Evolutionary conservation across 164 flowering plant genomes (phyloP), one percentile per base, ranked within the genome.

Genomic region (Stephania japonica): DNA sequence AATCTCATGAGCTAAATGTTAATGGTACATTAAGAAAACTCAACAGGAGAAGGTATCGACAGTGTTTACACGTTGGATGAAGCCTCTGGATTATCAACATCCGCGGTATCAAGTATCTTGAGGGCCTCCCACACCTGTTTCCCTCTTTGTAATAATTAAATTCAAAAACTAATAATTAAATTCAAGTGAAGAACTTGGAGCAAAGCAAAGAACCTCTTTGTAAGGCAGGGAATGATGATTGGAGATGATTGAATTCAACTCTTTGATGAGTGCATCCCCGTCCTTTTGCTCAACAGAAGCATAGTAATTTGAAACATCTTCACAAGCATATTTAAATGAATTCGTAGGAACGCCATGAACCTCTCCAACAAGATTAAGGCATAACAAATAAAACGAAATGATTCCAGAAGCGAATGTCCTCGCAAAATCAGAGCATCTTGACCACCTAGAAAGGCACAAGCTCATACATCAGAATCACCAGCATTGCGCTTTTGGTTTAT

Each of bases 101-200:
- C 85, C 53, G 84, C 83, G 67, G 90, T 88, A 83, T 87, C 90
- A 71, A 87, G 87, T 80, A 87, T 75, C 84, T 85, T 82, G 27
- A 85, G 81, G 38, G 90, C 88, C 72, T 85, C 77, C 90, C 90
- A 87, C 16, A 87, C 90, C 88, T 85, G 78, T 53, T 67, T 67
- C 24, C 1, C 32, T 69, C 1, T 67, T 16, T 71, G n/a, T n/a
- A n/a, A n/a, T 32, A 18, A 38, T 71, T 41, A 73, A 43, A 7
- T 41, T 42, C 42, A 66, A 16, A 6, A 79, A 53, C 25, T 59
- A 49, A 26, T 44, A 38, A 24, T 3, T 43, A 7, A 59, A 14
- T 5, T 32, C 25, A 21, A 44, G 41, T 61, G 41, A 61, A 18
- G 65, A 16, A 32, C 38, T 32, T 32, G 38, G 38, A 32, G 42